A percentile compares a stretch with the other conserved stretches of the same genome.
Evolutionary conservation across 768 basidiomycete species (phyloP).

Genomic region (Agaricus bisporus): DNA sequence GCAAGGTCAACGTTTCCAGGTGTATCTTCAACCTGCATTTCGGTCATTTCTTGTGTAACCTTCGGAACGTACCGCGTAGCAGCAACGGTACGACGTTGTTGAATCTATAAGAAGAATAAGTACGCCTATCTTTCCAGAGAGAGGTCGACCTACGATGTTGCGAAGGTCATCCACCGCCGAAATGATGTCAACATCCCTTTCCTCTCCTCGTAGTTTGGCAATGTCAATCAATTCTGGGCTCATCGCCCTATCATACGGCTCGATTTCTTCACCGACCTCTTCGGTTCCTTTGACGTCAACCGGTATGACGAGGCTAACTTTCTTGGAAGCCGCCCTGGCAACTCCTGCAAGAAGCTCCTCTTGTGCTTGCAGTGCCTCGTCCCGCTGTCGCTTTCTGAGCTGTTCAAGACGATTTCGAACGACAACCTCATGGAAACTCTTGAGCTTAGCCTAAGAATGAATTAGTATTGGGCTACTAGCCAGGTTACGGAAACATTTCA

Average conservation of each 20-base stretch:
- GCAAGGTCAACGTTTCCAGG: slow-evolving; percentile 69
- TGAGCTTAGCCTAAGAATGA: slow-evolving; percentile 71
- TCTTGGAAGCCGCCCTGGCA: slow-evolving; percentile 47
- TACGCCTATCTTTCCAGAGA: not conserved
- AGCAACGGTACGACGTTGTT: slow-evolving; percentile 74
- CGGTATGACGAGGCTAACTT: slow-evolving; percentile 26
- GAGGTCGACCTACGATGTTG: slow-evolving; percentile 47
- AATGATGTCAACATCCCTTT: slow-evolving; percentile 75
- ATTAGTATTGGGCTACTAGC: slow-evolving; percentile 10
- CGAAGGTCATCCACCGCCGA: slow-evolving; percentile 59
- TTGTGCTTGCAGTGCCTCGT: slow-evolving; percentile 92
- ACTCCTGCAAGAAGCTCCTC: slow-evolving; percentile 85
- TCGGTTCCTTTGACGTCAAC: slow-evolving; percentile 26
- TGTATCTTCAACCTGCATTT: slow-evolving; percentile 49
- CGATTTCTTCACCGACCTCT: slow-evolving; percentile 54
- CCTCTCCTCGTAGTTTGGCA: slow-evolving; percentile 63
- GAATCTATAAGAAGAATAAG: slow-evolving; percentile 43
- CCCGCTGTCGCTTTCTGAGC: slow-evolving; percentile 90
- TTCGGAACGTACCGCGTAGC: slow-evolving; percentile 88
- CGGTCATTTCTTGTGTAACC: slow-evolving; percentile 49
- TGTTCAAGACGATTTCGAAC: slow-evolving; percentile 95
- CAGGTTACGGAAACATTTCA: slow-evolving; percentile 21
- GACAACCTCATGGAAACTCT: slow-evolving; percentile 90
- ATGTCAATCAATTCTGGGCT: slow-evolving; percentile 75
- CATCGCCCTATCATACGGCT: slow-evolving; percentile 83